Evolutionary conservation across 371 early-diverging fungal genomes (phyloP).

Genomic region (Lichtheimia corymbifera): DNA sequence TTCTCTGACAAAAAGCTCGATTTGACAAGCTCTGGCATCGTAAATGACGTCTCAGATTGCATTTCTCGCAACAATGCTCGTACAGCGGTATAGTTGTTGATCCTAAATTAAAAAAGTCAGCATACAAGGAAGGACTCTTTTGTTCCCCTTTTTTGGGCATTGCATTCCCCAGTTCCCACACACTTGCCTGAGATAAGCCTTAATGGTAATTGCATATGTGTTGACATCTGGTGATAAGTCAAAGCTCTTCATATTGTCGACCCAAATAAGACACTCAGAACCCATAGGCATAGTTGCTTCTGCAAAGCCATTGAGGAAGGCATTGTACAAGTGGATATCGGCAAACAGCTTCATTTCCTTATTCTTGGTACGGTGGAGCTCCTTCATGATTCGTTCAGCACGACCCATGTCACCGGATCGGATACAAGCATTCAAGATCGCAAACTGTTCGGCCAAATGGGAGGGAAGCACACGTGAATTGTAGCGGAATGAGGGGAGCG

Average conservation of each 20-base stretch:
- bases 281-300: constrained; percentile 49
- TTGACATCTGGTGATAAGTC: constrained; percentile 24
- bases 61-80: constrained; percentile 69
- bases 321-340: constrained; percentile 79
- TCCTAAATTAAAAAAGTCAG: constrained; percentile 27
- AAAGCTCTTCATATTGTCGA: constrained; percentile 46
- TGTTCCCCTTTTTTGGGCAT: neutral
- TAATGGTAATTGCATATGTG: constrained; percentile 44
- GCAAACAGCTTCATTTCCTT: constrained; percentile 71
- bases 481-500: constrained; percentile 25
- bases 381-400: constrained; percentile 77
- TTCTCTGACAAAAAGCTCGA: constrained; percentile 45
- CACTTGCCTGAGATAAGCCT: constrained; percentile 68
- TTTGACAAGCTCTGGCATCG: constrained; percentile 40
- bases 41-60: constrained; percentile 42
- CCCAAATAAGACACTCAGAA: constrained; percentile 77
- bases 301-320: constrained; percentile 78
- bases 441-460: constrained; percentile 46
- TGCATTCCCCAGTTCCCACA: constrained; percentile 1
- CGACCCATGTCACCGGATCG: constrained; percentile 71
- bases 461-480: constrained; percentile 40
- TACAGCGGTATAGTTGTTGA: constrained; percentile 57
- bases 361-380: constrained; percentile 62
- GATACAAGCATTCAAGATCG: constrained; percentile 75
- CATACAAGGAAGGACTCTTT: neutral